A percentile compares a stretch with the other conserved stretches of the same genome.
phyloP scores from a whole-genome alignment of 1,284 basidiomycete species.

The Cryptococcus maquisensis region DNA sequence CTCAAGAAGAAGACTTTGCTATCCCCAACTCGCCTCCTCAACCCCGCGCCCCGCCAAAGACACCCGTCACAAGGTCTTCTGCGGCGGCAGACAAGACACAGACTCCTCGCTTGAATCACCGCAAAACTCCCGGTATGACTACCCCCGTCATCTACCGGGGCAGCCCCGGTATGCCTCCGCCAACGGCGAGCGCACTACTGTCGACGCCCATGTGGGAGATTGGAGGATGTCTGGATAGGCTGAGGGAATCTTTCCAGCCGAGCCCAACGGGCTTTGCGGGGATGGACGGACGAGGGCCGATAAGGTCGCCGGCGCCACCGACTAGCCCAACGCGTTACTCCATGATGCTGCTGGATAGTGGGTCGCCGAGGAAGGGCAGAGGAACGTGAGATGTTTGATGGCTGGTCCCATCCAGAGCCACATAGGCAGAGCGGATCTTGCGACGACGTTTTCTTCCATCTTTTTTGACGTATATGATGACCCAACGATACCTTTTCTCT shows the following conservation, averaged over 20 bases:
- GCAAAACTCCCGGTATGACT: constrained; percentile 24
- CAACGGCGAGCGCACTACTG: constrained; percentile 21
- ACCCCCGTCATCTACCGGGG: constrained; percentile 34
- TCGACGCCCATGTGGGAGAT: constrained; percentile 45
- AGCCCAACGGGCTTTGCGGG: constrained; percentile 15
- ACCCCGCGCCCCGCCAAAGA: constrained; percentile 31
- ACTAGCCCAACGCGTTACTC: constrained; percentile 40
- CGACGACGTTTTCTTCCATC: background rate
- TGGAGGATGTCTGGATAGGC: constrained; percentile 32
- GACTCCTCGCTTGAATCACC: constrained; percentile 17
- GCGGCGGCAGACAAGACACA: constrained; percentile 30
- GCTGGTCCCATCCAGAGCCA: background rate
- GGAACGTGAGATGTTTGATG: background rate
- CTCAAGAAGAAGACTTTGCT: constrained; percentile 20
- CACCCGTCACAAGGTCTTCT: constrained; percentile 41
- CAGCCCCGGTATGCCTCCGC: constrained; percentile 24
- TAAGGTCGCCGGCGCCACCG: constrained; percentile 28
- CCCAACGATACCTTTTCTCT: background rate
- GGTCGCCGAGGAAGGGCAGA: constrained; percentile 19
- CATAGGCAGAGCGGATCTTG: background rate
- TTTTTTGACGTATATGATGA: background rate
- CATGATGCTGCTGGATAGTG: constrained; percentile 18
- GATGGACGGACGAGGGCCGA: background rate
- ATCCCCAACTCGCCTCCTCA: constrained; percentile 2
- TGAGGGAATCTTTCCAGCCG: constrained; percentile 22